Base-by-base conservation (phyloP, 1,284 basidiomycete species). In the Apiotrichum gamsii region DNA sequence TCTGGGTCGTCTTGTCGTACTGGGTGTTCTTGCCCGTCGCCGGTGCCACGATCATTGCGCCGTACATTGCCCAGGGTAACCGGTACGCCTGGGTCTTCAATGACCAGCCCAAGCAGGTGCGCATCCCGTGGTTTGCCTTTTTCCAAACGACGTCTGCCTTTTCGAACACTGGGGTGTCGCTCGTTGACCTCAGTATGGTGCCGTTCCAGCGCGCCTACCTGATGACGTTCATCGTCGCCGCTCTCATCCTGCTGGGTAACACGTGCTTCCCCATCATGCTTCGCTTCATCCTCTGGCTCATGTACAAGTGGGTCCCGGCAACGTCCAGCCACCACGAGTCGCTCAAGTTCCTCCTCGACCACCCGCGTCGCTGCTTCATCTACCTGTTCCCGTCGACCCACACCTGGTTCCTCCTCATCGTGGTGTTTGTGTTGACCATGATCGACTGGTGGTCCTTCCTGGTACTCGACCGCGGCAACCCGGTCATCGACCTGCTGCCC, bases 371-470 rank as follows among this genome's bases (percentile, higher is more conserved):
- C 55, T 90, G 94, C 73, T 97, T 90, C 65, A 82, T 94, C 34
- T 93, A 95, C 68, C 80, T 98, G 8, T 97, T 98, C 62, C 94
- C 94, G 0, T 84, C 89, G 0, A 87, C 90, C 57, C 91, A 97
- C 66, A 97, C 93, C 2, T 94, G 90, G 89, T 89, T 93, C 60
- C 79, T 96, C 14, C 56, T 90, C 1, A 78, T 80, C 20, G 65
- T 73, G 3, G 82, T 95, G 35, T 34, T 85, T 9, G 62, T 75
- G 4, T 75, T 96, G 28, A 90, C 82, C 84, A 88, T 20, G 31
- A 83, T 83, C 38, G 90, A 96, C 74, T 95, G 88, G 82, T 77
- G 91, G 45, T 84, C 81, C 59, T 91, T 96, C 73, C 74, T 95
- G 61, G 77, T 96, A 1, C 77, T 96, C 33, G 90, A 97, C 64